phyloP scores from a whole-genome alignment of 257 asterid species.

The Penstemon newberryi region DNA sequence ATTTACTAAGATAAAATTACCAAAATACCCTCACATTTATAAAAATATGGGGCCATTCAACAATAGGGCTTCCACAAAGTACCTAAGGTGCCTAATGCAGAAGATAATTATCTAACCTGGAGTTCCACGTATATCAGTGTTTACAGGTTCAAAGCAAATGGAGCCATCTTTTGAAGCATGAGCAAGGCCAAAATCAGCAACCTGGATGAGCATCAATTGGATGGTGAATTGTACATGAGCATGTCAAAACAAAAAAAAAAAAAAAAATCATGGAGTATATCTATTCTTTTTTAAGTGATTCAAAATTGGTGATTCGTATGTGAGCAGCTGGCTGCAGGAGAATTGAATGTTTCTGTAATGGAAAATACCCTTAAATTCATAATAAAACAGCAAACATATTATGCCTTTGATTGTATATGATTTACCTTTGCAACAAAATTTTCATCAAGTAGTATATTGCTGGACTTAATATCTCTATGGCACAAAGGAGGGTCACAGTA shows the following conservation, averaged over 20 bases:
- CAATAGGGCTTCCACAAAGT: background rate
- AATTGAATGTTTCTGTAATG: background rate
- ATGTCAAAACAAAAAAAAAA: too few relatives aligned
- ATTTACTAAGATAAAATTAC: too few relatives aligned
- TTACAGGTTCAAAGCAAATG: slow-evolving; percentile 84
- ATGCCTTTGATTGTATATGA: background rate
- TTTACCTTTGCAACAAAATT: slow-evolving; percentile 80
- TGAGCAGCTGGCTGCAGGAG: background rate
- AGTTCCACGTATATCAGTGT: slow-evolving; percentile 91
- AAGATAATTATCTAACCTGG: slow-evolving; percentile 59
- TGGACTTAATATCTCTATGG: slow-evolving; percentile 92
- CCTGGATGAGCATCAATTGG: slow-evolving; percentile 41
- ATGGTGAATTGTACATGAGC: too few relatives aligned
- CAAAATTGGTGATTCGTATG: too few relatives aligned
- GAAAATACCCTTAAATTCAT: background rate
- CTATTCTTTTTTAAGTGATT: too few relatives aligned
- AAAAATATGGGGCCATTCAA: too few relatives aligned
- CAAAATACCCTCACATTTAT: too few relatives aligned
- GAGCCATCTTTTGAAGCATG: slow-evolving; percentile 97
- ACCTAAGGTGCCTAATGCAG: background rate
- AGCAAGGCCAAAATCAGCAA: slow-evolving; percentile 96
- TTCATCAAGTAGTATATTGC: slow-evolving; percentile 87
- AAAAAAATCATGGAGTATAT: too few relatives aligned
- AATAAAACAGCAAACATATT: background rate
- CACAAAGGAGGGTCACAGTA: slow-evolving; percentile 94